Base-by-base conservation (phyloP, 2,329 filamentous ascomycete genomes). In the Cyanodermella asteris region DNA sequence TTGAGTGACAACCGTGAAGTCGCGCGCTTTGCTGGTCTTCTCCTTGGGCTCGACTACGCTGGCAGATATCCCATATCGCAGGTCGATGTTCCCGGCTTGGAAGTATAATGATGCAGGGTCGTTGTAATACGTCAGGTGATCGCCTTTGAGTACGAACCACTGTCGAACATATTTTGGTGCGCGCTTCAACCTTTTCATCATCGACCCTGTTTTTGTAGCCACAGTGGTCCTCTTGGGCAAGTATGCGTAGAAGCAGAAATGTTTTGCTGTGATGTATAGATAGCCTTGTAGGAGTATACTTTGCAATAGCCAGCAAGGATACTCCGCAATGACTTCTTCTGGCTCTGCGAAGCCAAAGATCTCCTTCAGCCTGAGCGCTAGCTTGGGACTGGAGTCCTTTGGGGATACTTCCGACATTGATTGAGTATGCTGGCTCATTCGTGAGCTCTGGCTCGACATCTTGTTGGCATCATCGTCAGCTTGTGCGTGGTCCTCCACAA, bases 231-330 rank as follows among this genome's bases (percentile, higher is more conserved):
- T 91, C 56, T 82, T 90, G 5, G 81, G 81, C n/a, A 94, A 61
- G 44, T 93, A 93, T 19, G 87, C 81, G 44, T 93, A 94, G 46
- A 94, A 97, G 50, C 82, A 93, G 32, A 94, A 75, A 44, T 97
- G 87, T 38, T 72, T 75, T 32, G 74, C 61, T 0, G 87, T 94
- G 41, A 97, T 77, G 50, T 94, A 94, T 62, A 97, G 72, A 45
- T 87, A 93, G 5, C 87, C 87, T 43, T 93, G 81, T 6, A 94
- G 61, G 16, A 94, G 56, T 22, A 91, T 80, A 41, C 75, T 91
- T 45, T 93, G 81, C 17, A 94, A 53, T 19, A 94, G 55, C 71
- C 80, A 93, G 50, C 84, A 94, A 6, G 81, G 76, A 44, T 90
- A 93, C 53, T 94, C 84, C 67, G 45, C 8, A 32, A 91, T 68